phyloP scores from a whole-genome alignment of 768 basidiomycete genomes.

The Rhizopogon vesiculosus region DNA sequence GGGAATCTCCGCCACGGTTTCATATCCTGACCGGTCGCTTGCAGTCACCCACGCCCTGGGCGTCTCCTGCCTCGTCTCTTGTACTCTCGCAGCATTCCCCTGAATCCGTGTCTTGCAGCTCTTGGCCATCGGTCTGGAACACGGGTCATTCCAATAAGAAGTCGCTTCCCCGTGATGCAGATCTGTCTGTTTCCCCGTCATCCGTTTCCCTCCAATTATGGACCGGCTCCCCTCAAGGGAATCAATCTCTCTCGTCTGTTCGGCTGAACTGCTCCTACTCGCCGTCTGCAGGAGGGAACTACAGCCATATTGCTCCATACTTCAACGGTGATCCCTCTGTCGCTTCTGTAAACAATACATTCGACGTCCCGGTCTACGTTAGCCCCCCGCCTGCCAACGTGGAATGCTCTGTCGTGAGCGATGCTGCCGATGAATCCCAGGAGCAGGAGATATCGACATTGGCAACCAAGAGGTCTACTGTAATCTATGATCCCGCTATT shows the following conservation, averaged over 20 bases:
- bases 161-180: neutral
- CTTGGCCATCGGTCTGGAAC: neutral
- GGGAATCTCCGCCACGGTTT: neutral
- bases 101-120: neutral
- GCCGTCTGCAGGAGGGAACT: neutral
- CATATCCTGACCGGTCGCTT: neutral
- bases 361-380: neutral
- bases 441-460: neutral
- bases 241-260: neutral
- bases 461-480: neutral
- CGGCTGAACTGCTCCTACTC: neutral
- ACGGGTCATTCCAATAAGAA: neutral
- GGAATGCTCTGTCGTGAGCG: neutral
- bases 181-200: neutral
- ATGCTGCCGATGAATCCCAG: neutral
- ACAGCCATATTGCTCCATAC: neutral
- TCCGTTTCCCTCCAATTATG: neutral
- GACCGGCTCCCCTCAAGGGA: neutral
- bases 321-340: constrained; percentile 1
- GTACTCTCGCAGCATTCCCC: neutral
- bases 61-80: neutral
- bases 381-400: neutral
- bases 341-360: constrained; percentile 3
- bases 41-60: neutral
- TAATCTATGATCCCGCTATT: constrained; percentile 3